Evolutionary conservation across 768 basidiomycete genomes (phyloP).

Genomic region (Rhodotorula paludigena): DNA sequence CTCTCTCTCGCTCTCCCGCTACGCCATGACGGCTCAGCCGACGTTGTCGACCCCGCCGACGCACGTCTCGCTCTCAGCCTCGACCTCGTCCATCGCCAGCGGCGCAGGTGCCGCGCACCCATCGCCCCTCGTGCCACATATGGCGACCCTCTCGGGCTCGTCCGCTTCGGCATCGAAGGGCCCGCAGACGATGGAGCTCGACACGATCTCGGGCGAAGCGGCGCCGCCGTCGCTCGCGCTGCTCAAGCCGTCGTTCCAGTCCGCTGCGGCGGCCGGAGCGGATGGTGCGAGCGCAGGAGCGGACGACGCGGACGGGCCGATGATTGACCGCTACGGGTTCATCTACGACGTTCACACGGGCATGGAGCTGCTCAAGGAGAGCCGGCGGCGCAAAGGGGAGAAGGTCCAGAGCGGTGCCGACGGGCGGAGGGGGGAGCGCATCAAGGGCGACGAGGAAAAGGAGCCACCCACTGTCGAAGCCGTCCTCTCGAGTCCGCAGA

Average conservation of each 20-base stretch:
- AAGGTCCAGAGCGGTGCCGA: constrained; percentile 55
- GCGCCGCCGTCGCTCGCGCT: constrained; percentile 36
- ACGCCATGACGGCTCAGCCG: constrained; percentile 29
- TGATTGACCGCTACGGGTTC: constrained; percentile 79
- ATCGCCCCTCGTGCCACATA: not conserved
- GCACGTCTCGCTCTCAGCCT: constrained; percentile 17
- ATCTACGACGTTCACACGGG: constrained; percentile 84
- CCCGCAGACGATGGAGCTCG: constrained; percentile 28
- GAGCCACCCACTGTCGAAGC: not conserved
- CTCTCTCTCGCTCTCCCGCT: constrained; percentile 18
- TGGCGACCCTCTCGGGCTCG: not conserved
- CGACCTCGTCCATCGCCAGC: not conserved
- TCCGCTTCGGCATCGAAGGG: not conserved
- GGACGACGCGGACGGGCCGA: constrained; percentile 31
- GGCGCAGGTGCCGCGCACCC: not conserved
- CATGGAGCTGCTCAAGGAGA: constrained; percentile 60
- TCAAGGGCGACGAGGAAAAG: not conserved
- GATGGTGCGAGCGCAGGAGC: constrained; percentile 65
- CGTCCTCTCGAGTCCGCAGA: constrained; percentile 12
- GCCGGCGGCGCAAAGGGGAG: constrained; percentile 24
- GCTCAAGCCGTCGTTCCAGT: constrained; percentile 42
- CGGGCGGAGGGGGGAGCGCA: constrained; percentile 42
- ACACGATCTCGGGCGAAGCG: constrained; percentile 22
- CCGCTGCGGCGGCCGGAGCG: constrained; percentile 58
- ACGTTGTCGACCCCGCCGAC: constrained; percentile 10